Conservation (phyloP, 192 early-diverging fungal species). For the Coemansia sp. region DNA sequence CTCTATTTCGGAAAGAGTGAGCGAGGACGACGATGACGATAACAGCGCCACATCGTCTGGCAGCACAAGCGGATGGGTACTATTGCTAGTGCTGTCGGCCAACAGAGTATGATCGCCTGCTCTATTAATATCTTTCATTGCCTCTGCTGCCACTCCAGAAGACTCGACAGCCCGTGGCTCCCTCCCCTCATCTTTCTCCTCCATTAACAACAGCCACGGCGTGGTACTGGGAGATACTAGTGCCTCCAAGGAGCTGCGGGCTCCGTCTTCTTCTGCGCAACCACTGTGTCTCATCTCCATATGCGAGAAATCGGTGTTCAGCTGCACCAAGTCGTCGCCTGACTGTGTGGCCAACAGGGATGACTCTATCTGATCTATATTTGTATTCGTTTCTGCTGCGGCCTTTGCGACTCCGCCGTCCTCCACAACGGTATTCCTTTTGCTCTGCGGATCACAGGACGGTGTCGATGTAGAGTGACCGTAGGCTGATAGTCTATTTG, state of each 20-base stretch:
- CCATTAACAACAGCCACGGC: not conserved
- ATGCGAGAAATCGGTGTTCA: conserved; percentile 3
- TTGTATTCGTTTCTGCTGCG: not conserved
- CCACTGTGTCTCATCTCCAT: not conserved
- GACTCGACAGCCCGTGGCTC: not conserved
- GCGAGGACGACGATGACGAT: conserved; percentile 17
- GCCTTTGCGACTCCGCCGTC: not conserved
- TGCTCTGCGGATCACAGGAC: not conserved
- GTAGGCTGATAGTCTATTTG: not conserved
- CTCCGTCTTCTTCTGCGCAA: not conserved
- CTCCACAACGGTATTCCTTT: not conserved
- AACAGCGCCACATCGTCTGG: not conserved
- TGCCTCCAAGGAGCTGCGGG: not conserved
- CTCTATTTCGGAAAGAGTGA: conserved; percentile 25
- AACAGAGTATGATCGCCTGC: not conserved
- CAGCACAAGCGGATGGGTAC: not conserved
- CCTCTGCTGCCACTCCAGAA: not conserved
- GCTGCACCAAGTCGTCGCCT: not conserved
- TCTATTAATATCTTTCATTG: not conserved
- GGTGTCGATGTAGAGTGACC: not conserved
- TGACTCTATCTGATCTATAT: not conserved
- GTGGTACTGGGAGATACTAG: not conserved
- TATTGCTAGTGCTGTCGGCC: not conserved
- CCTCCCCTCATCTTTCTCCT: not conserved
- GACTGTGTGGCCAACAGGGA: not conserved